Conservation (phyloP, 2,329 filamentous ascomycete species). For the Aspergillus ochraceus region DNA sequence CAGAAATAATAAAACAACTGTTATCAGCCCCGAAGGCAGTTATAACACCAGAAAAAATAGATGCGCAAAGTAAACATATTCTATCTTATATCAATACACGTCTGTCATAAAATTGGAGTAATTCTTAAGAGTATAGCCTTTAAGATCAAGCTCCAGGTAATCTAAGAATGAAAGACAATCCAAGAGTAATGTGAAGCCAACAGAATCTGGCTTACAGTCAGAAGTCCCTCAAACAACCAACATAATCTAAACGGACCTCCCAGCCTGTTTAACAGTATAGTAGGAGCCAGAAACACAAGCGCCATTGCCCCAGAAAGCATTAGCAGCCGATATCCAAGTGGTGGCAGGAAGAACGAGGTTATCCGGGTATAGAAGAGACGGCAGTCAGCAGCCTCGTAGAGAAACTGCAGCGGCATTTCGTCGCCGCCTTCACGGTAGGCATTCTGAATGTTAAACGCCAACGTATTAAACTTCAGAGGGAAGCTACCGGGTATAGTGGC, state of each 20-base stretch:
- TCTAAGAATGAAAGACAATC: too few relatives aligned
- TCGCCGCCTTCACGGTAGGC: conserved; percentile 47
- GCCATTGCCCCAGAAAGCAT: conserved; percentile 21
- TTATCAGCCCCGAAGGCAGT: too few relatives aligned
- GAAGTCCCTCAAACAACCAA: not conserved
- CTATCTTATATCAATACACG: too few relatives aligned
- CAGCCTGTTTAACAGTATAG: not conserved
- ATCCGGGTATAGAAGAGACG: conserved; percentile 59
- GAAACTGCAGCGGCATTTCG: conserved; percentile 57
- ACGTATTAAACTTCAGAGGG: conserved; percentile 14
- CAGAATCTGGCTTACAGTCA: not conserved
- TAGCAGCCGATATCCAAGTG: conserved; percentile 52
- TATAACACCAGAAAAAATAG: too few relatives aligned
- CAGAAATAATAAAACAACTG: too few relatives aligned
- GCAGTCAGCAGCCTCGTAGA: conserved; percentile 62
- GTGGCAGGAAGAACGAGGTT: conserved; percentile 54
- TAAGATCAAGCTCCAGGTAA: too few relatives aligned
- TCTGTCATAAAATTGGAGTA: too few relatives aligned
- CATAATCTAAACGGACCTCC: conserved; percentile 2
- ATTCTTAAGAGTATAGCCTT: too few relatives aligned
- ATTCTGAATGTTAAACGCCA: conserved; percentile 46
- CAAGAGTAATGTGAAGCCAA: too few relatives aligned
- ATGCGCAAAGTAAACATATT: too few relatives aligned
- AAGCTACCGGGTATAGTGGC: conserved; percentile 14
- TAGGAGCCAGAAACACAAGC: not conserved